These are phyloP conservation scores for Venturia aucupariae DNA, from an alignment of 2,329 filamentous ascomycete species.

Conservation along the genomic window DNA sequence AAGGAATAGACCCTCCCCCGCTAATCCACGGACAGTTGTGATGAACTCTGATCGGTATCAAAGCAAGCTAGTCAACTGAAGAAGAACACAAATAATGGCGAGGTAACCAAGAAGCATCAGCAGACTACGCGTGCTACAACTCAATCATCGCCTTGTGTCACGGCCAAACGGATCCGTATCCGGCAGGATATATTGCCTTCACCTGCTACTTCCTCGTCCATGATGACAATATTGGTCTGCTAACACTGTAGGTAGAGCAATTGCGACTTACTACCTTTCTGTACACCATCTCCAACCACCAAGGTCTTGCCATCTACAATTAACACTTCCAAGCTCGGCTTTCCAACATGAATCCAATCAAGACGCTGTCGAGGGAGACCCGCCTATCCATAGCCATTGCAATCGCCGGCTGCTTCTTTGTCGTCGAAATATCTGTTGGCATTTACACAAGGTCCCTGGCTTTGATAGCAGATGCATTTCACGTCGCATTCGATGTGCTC, in stretches of 20 bases:
- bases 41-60: neutral
- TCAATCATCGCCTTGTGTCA: neutral
- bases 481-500: conserved; percentile 49
- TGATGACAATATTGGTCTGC: neutral
- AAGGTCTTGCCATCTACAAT: neutral
- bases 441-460: conserved; percentile 64
- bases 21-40: neutral
- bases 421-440: conserved; percentile 39
- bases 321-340: neutral
- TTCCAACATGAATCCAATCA: conserved; percentile 7
- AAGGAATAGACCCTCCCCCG: neutral
- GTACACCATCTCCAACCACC: neutral
- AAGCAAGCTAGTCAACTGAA: neutral
- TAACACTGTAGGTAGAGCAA: too few relatives aligned
- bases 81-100: neutral
- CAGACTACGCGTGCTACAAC: neutral
- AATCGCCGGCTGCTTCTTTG: conserved; percentile 15
- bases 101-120: neutral
- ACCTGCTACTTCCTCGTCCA: conserved; percentile 1
- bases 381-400: conserved; percentile 11
- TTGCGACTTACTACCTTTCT: neutral
- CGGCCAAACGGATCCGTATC: neutral
- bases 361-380: conserved; percentile 2
- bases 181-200: neutral
- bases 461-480: conserved; percentile 68